phyloP scores from a whole-genome alignment of 106 monocot species.

The Dendrobium catenatum region DNA sequence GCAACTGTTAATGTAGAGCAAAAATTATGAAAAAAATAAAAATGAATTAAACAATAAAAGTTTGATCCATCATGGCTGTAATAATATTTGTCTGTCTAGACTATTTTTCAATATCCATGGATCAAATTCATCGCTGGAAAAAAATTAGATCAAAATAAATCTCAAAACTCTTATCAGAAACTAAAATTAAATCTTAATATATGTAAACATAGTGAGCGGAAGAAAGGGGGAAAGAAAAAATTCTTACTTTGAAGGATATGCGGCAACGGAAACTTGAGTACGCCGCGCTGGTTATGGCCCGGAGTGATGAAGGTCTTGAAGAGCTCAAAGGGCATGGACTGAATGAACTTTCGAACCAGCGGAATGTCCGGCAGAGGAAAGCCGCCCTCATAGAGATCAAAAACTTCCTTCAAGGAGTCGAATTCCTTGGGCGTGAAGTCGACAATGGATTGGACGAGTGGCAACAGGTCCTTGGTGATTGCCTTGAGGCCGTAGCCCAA shows the following conservation, averaged over 20 bases:
- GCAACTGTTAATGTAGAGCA: too few relatives aligned
- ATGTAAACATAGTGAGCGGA: background rate
- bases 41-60: too few relatives aligned
- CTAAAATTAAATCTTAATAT: background rate
- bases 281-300: background rate
- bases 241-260: conserved; percentile 7
- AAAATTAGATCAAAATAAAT: background rate
- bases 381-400: conserved; percentile 58
- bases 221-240: background rate
- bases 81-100: too few relatives aligned
- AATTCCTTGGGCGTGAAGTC: conserved; percentile 55
- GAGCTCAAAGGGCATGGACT: conserved; percentile 16
- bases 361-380: conserved; percentile 25
- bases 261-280: conserved; percentile 22
- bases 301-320: conserved; percentile 1
- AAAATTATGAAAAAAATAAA: too few relatives aligned
- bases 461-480: conserved; percentile 31
- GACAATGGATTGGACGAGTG: conserved; percentile 25
- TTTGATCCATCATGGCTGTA: too few relatives aligned
- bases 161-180: background rate
- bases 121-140: too few relatives aligned
- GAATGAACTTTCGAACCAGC: conserved; percentile 20
- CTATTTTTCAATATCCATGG: too few relatives aligned
- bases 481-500: conserved; percentile 53
- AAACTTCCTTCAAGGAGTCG: conserved; percentile 59